A percentile compares a stretch with the other conserved stretches of the same genome.
phyloP scores from a whole-genome alignment of 2,329 filamentous ascomycete genomes.

The Elsinoe australis region DNA sequence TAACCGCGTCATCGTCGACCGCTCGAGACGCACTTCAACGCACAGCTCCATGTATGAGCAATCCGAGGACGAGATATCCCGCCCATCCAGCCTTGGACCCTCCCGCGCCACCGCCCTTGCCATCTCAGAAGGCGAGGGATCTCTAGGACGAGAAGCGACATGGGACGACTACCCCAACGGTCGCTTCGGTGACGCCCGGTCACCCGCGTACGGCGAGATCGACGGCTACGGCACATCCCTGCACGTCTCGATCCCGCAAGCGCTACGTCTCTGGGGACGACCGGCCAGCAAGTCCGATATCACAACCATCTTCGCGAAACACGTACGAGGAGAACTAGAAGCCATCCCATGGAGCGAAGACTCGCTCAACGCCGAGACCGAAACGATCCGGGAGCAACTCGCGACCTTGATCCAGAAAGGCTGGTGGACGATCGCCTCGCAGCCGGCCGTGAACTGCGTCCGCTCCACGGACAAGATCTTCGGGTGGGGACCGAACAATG shows the following conservation, averaged over 20 bases:
- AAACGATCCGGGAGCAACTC: conserved; percentile 68
- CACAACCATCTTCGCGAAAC: conserved; percentile 68
- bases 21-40: conserved; percentile 45
- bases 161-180: conserved; percentile 99
- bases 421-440: conserved; percentile 95
- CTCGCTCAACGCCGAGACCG: conserved; percentile 73
- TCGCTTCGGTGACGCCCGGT: conserved; percentile 86
- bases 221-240: conserved; percentile 97
- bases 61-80: conserved; percentile 65
- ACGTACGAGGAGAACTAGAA: conserved; percentile 69
- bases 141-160: conserved; percentile 84
- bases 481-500: conserved; percentile 86
- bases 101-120: conserved; percentile 73
- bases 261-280: conserved; percentile 75
- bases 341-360: conserved; percentile 94
- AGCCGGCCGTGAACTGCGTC: conserved; percentile 85
- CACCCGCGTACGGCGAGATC: conserved; percentile 90
- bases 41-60: conserved; percentile 55
- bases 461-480: conserved; percentile 69
- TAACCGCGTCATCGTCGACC: conserved; percentile 71
- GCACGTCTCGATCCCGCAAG: conserved; percentile 79
- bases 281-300: conserved; percentile 66
- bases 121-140: conserved; percentile 88
- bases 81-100: conserved; percentile 50
- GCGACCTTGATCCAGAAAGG: conserved; percentile 70